Evolutionary conservation across 257 asterid species (phyloP), one percentile per base, ranked within the genome.

Genomic region (Lithospermum erythrorhizon): DNA sequence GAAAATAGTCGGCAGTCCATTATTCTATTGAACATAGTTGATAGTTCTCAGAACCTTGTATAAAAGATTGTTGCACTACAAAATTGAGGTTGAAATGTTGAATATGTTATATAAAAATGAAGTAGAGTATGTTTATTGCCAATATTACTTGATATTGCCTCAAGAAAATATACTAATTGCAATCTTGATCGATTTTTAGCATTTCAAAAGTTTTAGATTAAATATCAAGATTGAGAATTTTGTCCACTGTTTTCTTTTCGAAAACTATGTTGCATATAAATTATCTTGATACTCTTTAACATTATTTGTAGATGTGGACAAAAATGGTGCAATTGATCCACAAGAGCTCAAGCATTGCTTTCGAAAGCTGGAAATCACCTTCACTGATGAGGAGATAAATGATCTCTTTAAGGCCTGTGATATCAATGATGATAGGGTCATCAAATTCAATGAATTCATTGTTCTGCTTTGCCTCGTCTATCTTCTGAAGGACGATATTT

Each of bases 381-480:
- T 87, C 78, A 70, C 70, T 0, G 96, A 90, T n/a, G 96, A 90
- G 79, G 97, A 87, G 69, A 73, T 83, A 63, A 68, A 65, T 23
- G 97, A 83, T 66, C 86, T 90, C 58, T 90, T 90, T 62, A 76
- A 77, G 72, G 95, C 86, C 2, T 87, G 95, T 61, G 97, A 90
- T 73, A 78, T 90, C 71, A 90, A 83, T 52, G 86, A 83, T 17
- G 89, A 87, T 67, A 83, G 71, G 89, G 81, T 76, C 53, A 82
- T 90, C 65, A 79, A 70, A 30, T 90, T 90, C 83, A 85, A 80
- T 9, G 97, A 90, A 64, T 90, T 90, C 76, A 82, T 90, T 17
- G 97, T 90, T 66, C 94, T 90, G 68, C 94, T 90, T 35, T 90
- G 96, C 73, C 95, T 90, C 11, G 94, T 87, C 60, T 82, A 87